These are phyloP conservation scores for Lentinula edodes DNA, from an alignment of 768 basidiomycete species.

Conservation along the genomic window DNA sequence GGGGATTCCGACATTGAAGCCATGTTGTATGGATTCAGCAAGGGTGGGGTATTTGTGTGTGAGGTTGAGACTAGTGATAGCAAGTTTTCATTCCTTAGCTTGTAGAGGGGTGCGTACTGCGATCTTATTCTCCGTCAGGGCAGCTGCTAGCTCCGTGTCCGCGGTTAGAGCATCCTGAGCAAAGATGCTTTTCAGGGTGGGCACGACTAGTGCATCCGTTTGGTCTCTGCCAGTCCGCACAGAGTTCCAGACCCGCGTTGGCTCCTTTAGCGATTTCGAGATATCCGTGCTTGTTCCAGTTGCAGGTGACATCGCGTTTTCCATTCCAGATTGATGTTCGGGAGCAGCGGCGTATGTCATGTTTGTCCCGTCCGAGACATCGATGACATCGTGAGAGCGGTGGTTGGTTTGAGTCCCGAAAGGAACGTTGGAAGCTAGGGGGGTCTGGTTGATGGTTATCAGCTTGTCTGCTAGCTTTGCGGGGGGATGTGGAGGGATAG, in stretches of 20 bases:
- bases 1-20: not conserved
- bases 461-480: not conserved
- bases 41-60: slow-evolving; percentile 21
- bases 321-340: slow-evolving; percentile 18
- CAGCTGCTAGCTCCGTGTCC: slow-evolving; percentile 35
- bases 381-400: slow-evolving; percentile 7
- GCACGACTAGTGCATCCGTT: slow-evolving; percentile 19
- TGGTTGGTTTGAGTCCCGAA: not conserved
- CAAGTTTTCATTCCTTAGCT: slow-evolving; percentile 21
- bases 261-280: slow-evolving; percentile 11
- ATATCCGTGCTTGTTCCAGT: slow-evolving; percentile 10
- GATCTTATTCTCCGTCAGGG: slow-evolving; percentile 24
- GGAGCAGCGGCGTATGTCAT: slow-evolving; percentile 18
- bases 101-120: slow-evolving; percentile 25
- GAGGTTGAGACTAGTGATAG: slow-evolving; percentile 15
- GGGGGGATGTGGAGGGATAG: not conserved
- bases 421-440: not conserved
- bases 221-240: slow-evolving; percentile 26
- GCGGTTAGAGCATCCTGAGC: slow-evolving; percentile 33
- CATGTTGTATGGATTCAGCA: slow-evolving; percentile 9
- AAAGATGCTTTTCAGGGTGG: slow-evolving; percentile 26
- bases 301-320: slow-evolving; percentile 7
- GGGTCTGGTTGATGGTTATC: not conserved
- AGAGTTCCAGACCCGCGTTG: slow-evolving; percentile 19
- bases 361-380: slow-evolving; percentile 25